phyloP scores from a whole-genome alignment of 306 rosid genomes.

The Sphenostylis stenocarpa region DNA sequence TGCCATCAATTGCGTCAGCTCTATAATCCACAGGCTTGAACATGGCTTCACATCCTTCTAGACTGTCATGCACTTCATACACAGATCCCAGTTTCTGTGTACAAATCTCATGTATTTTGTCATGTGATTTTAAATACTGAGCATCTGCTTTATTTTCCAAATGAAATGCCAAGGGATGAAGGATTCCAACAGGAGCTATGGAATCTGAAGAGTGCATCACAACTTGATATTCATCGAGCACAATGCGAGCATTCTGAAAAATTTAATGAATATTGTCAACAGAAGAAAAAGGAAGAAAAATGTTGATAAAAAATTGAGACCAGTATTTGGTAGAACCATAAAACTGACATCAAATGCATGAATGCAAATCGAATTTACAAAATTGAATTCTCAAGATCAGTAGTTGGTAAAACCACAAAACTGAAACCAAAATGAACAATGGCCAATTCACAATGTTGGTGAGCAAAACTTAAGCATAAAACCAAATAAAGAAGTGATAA shows the following conservation, averaged over 20 bases:
- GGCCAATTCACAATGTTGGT: background rate
- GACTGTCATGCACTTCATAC: conserved; percentile 61
- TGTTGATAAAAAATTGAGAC: conserved; percentile 5
- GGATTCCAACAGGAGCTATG: conserved; percentile 90
- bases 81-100: conserved; percentile 52
- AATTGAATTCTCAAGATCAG: background rate
- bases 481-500: conserved; percentile 16
- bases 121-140: conserved; percentile 37
- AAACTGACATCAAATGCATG: background rate
- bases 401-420: background rate
- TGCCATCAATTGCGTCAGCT: conserved; percentile 35
- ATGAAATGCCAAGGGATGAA: conserved; percentile 86
- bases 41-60: conserved; percentile 42
- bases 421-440: conserved; percentile 19
- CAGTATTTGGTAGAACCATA: background rate
- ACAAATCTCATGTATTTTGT: conserved; percentile 35
- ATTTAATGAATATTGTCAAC: conserved; percentile 14
- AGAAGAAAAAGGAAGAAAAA: conserved; percentile 23
- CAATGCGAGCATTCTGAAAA: conserved; percentile 75
- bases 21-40: conserved; percentile 46
- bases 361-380: background rate
- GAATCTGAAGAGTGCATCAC: conserved; percentile 86
- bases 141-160: conserved; percentile 66
- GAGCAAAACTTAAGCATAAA: background rate
- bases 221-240: conserved; percentile 77